A percentile compares a stretch with the other conserved stretches of the same genome.
phyloP scores from a whole-genome alignment of 1,139 yeast genomes.

The Yamadazyma oceani region DNA sequence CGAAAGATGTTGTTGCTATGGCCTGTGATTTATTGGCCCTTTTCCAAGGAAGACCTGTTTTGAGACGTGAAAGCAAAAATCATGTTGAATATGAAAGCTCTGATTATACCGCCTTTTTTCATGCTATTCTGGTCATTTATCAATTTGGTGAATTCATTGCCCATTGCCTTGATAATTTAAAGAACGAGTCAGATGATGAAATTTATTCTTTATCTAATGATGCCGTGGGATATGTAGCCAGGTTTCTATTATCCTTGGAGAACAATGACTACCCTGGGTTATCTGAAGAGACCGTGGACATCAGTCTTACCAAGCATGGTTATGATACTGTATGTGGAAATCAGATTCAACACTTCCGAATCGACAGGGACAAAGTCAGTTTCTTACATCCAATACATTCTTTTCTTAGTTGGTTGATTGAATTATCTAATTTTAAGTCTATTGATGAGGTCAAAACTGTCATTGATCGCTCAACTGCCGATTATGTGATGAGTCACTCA shows the following conservation, averaged over 20 bases:
- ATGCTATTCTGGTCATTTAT: conserved; percentile 69
- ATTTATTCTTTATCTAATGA: conserved; percentile 24
- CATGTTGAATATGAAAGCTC: conserved; percentile 93
- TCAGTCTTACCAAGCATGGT: conserved; percentile 20
- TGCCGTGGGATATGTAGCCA: conserved; percentile 34
- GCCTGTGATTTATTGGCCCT: conserved; percentile 64
- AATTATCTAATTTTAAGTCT: conserved; percentile 41
- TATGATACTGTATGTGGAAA: conserved; percentile 24
- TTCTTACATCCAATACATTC: conserved; percentile 82
- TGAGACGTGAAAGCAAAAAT: conserved; percentile 71
- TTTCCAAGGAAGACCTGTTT: conserved; percentile 79
- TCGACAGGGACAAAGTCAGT: conserved; percentile 52
- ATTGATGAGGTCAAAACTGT: conserved; percentile 20
- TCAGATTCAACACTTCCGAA: conserved; percentile 27
- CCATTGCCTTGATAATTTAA: conserved; percentile 40
- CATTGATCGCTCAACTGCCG: conserved; percentile 10
- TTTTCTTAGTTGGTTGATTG: conserved; percentile 69
- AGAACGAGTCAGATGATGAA: conserved; percentile 16
- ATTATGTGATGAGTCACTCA: conserved; percentile 4
- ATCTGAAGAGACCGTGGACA: conserved; percentile 30
- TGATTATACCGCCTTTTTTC: conserved; percentile 80
- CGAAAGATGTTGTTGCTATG: conserved; percentile 41
- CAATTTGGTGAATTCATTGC: conserved; percentile 62
- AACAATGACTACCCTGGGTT: conserved; percentile 29
- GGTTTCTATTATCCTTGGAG: conserved; percentile 33